Percentiles rank a stretch among this genome's conserved stretches.
phyloP scores from a whole-genome alignment of 148 eudicot genomes.

The Rhododendron henanense region DNA sequence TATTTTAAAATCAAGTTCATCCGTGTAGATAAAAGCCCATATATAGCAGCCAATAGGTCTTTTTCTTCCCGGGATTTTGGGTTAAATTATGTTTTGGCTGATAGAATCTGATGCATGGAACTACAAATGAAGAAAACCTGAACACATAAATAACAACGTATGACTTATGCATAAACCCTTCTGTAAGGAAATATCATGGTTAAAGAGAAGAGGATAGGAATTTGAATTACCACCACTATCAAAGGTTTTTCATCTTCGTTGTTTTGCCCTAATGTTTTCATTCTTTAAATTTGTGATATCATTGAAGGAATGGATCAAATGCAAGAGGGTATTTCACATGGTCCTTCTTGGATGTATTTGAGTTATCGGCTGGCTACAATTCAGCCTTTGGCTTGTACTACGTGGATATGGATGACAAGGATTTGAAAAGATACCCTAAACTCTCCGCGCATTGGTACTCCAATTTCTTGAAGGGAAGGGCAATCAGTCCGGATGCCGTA shows the following conservation, averaged over 20 bases:
- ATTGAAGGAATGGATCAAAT: conserved; percentile 62
- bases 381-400: conserved; percentile 48
- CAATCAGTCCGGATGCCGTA: background rate
- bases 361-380: conserved; percentile 38
- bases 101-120: background rate
- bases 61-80: background rate
- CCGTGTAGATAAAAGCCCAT: background rate
- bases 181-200: background rate
- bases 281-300: background rate
- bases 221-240: background rate
- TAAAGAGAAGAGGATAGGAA: background rate
- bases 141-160: background rate
- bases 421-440: conserved; percentile 50
- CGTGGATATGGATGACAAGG: conserved; percentile 48
- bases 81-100: background rate
- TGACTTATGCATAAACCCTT: background rate
- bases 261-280: background rate
- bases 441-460: conserved; percentile 70
- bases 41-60: background rate
- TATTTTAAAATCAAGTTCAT: background rate
- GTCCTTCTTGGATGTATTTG: conserved; percentile 65
- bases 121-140: background rate
- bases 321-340: conserved; percentile 61
- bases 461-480: conserved; percentile 42
- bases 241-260: background rate